Percentiles rank a stretch among this genome's conserved stretches.
Evolutionary conservation across 2,329 filamentous ascomycete species (phyloP).

Genomic region (Ophidiomyces ophidiicola): DNA sequence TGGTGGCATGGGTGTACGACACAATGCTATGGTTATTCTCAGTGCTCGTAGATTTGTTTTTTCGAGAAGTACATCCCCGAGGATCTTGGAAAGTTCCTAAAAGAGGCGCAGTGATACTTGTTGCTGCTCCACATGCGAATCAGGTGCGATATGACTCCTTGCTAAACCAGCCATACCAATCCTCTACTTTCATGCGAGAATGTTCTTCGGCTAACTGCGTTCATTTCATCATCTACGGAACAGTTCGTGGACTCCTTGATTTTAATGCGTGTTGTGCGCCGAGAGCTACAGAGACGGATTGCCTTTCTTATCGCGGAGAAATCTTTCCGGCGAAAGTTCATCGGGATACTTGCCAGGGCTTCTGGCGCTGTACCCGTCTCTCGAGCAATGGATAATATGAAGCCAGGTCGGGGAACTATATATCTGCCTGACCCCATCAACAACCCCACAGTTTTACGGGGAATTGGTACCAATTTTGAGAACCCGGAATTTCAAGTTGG

Average conservation of each 20-base stretch:
- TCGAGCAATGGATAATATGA: conserved; percentile 78
- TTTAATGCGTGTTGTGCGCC: conserved; percentile 77
- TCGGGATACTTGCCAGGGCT: conserved; percentile 72
- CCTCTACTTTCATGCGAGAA: not conserved
- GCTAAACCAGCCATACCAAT: not conserved
- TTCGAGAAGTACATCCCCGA: conserved; percentile 89
- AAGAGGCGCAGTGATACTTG: conserved; percentile 80
- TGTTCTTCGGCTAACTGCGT: not conserved
- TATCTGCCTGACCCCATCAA: conserved; percentile 81
- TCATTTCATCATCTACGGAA: conserved; percentile 4
- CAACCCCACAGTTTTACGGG: conserved; percentile 68
- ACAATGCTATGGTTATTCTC: conserved; percentile 40
- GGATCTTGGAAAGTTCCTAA: conserved; percentile 91
- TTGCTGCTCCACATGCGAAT: conserved; percentile 93
- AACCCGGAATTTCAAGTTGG: conserved; percentile 57
- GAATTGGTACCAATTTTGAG: conserved; percentile 73
- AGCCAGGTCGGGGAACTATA: conserved; percentile 63
- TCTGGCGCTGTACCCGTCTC: conserved; percentile 89
- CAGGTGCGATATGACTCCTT: conserved; percentile 46
- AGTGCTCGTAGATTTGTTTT: conserved; percentile 86
- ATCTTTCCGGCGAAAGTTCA: conserved; percentile 78
- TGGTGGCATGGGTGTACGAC: conserved; percentile 41
- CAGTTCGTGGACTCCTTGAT: conserved; percentile 93
- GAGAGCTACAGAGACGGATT: conserved; percentile 75
- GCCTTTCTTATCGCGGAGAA: conserved; percentile 92